Evolutionary conservation across 2,329 filamentous ascomycete genomes (phyloP).

Genomic region (Talaromyces sp.): DNA sequence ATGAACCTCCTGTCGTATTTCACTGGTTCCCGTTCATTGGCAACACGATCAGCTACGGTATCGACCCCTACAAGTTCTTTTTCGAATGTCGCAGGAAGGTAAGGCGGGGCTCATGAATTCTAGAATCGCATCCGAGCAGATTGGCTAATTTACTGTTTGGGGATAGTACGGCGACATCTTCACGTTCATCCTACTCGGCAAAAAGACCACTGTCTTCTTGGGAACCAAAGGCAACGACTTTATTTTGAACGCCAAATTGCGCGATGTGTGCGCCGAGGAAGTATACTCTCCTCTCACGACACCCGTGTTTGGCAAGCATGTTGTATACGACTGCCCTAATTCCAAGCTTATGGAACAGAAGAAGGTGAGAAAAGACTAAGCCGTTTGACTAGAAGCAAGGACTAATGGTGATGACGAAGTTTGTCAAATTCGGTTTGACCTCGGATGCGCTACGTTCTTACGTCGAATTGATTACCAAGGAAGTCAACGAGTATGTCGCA

Average conservation of each 20-base stretch:
- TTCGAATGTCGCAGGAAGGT: constrained; percentile 71
- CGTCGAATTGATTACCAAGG: constrained; percentile 72
- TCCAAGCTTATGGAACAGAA: constrained; percentile 95
- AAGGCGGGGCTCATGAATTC: constrained; percentile 23
- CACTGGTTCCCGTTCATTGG: constrained; percentile 72
- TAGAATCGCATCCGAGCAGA: background rate
- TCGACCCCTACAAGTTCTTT: constrained; percentile 70
- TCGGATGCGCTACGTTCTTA: constrained; percentile 64
- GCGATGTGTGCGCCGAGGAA: constrained; percentile 87
- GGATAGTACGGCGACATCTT: constrained; percentile 80
- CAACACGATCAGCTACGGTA: constrained; percentile 90
- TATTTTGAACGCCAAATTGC: constrained; percentile 86
- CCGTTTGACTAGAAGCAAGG: background rate
- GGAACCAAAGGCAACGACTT: constrained; percentile 85
- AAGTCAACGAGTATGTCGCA: constrained; percentile 64
- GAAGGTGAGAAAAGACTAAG: constrained; percentile 57
- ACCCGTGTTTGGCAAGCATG: constrained; percentile 75
- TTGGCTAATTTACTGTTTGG: background rate
- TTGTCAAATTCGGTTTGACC: constrained; percentile 65
- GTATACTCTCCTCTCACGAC: constrained; percentile 75
- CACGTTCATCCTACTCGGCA: constrained; percentile 83
- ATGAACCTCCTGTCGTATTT: constrained; percentile 70
- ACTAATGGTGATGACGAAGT: constrained; percentile 33
- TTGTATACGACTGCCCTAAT: constrained; percentile 89
- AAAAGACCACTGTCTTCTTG: constrained; percentile 82